Evolutionary conservation across 2,329 filamentous ascomycete genomes (phyloP).

Genomic region (Venturiaceae sp.): DNA sequence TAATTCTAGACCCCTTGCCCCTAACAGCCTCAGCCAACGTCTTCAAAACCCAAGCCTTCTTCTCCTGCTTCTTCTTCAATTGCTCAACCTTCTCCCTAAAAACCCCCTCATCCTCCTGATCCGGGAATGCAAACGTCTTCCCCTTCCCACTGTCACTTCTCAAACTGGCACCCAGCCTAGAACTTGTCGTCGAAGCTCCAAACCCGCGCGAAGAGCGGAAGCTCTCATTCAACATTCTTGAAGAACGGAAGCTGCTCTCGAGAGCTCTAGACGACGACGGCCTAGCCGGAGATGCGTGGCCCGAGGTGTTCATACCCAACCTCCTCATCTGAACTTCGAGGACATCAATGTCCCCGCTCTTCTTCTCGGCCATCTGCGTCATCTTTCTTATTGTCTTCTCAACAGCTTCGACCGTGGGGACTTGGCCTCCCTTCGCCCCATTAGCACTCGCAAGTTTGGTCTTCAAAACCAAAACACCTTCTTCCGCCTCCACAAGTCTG

Average conservation of each 20-base stretch:
- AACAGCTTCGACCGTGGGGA: slow-evolving; percentile 85
- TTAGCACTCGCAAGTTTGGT: slow-evolving; percentile 56
- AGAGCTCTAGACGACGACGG: not conserved
- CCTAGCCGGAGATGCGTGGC: not conserved
- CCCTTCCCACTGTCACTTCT: too few relatives aligned
- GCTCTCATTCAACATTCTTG: not conserved
- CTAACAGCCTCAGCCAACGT: slow-evolving; percentile 26
- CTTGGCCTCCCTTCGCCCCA: slow-evolving; percentile 22
- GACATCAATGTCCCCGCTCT: slow-evolving; percentile 82
- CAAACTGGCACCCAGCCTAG: not conserved
- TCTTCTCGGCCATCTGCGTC: slow-evolving; percentile 85
- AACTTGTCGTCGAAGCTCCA: not conserved
- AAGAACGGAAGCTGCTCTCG: not conserved
- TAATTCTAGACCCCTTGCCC: slow-evolving; percentile 13
- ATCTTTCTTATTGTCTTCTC: slow-evolving; percentile 87
- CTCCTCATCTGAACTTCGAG: slow-evolving; percentile 79
- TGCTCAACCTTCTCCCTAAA: slow-evolving; percentile 17
- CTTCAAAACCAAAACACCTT: slow-evolving; percentile 67
- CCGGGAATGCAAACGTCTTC: not conserved
- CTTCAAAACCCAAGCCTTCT: slow-evolving; percentile 26
- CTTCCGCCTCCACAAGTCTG: slow-evolving; percentile 68
- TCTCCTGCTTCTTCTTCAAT: slow-evolving; percentile 21
- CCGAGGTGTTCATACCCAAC: slow-evolving; percentile 29
- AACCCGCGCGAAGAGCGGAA: not conserved
- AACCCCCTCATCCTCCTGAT: slow-evolving; percentile 9